phyloP scores from a whole-genome alignment of 2,329 filamentous ascomycete species.

The Diaporthe vexans region DNA sequence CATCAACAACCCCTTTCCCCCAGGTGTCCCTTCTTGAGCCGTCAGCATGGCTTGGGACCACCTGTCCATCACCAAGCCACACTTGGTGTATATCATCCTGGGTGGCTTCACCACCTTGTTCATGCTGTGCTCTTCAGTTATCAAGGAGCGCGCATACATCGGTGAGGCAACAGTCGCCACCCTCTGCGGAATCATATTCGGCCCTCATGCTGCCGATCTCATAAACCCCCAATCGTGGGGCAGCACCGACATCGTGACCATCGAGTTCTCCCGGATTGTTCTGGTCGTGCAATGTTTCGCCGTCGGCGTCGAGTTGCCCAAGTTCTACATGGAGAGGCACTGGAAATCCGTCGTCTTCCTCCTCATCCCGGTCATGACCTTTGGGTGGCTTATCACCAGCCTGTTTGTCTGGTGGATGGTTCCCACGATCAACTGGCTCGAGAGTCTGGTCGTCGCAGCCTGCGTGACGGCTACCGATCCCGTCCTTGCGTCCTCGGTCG shows the following conservation, averaged over 20 bases:
- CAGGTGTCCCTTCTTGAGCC: slow-evolving; percentile 20
- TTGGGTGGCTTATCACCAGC: slow-evolving; percentile 93
- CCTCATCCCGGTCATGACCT: slow-evolving; percentile 96
- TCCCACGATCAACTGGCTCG: slow-evolving; percentile 84
- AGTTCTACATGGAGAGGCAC: slow-evolving; percentile 97
- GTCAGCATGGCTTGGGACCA: slow-evolving; percentile 81
- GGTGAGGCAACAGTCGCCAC: slow-evolving; percentile 97
- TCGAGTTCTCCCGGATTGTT: slow-evolving; percentile 91
- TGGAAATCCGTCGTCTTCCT: slow-evolving; percentile 93
- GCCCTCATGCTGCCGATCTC: slow-evolving; percentile 84
- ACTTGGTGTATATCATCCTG: slow-evolving; percentile 98
- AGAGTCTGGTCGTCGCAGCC: slow-evolving; percentile 87
- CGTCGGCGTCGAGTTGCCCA: slow-evolving; percentile 90
- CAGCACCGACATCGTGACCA: slow-evolving; percentile 86
- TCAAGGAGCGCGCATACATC: slow-evolving; percentile 99
- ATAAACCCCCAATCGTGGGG: slow-evolving; percentile 85
- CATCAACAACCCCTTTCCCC: background rate
- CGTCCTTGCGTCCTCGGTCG: slow-evolving; percentile 95
- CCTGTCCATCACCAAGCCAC: slow-evolving; percentile 89
- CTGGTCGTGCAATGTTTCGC: slow-evolving; percentile 94
- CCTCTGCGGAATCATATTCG: slow-evolving; percentile 89
- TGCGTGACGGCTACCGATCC: slow-evolving; percentile 98
- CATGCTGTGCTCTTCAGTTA: slow-evolving; percentile 97
- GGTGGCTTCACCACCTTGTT: slow-evolving; percentile 98
- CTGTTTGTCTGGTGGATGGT: slow-evolving; percentile 96